phyloP scores from a whole-genome alignment of 768 basidiomycete genomes.

The Calocybe cyanea region DNA sequence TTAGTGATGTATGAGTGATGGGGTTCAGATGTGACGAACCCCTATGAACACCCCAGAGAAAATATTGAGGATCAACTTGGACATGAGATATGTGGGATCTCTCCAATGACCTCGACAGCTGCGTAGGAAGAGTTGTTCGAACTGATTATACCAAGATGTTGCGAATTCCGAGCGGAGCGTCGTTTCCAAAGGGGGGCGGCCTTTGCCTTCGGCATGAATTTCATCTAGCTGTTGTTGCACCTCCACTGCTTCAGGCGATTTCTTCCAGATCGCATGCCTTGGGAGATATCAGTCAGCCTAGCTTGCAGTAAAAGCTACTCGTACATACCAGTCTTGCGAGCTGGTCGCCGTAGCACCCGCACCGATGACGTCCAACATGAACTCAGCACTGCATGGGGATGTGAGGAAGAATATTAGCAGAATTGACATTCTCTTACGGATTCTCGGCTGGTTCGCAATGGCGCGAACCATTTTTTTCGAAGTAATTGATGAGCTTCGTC shows the following conservation, averaged over 20 bases:
- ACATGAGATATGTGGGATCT: slow-evolving; percentile 56
- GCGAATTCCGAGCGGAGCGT: slow-evolving; percentile 44
- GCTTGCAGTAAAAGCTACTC: neutral
- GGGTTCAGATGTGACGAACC: slow-evolving; percentile 15
- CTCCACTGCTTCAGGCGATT: slow-evolving; percentile 34
- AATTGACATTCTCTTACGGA: slow-evolving; percentile 42
- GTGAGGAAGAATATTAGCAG: slow-evolving; percentile 4
- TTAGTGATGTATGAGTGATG: slow-evolving; percentile 14
- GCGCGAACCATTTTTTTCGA: slow-evolving; percentile 64
- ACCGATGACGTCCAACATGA: slow-evolving; percentile 68
- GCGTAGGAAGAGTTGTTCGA: slow-evolving; percentile 37
- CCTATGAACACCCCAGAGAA: slow-evolving; percentile 53
- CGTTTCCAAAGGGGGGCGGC: slow-evolving; percentile 33
- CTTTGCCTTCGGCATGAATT: slow-evolving; percentile 51
- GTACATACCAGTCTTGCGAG: slow-evolving; percentile 52
- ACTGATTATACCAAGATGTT: slow-evolving; percentile 50
- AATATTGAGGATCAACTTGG: slow-evolving; percentile 55
- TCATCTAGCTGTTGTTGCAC: slow-evolving; percentile 33
- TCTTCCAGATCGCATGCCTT: slow-evolving; percentile 37
- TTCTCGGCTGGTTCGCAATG: slow-evolving; percentile 66
- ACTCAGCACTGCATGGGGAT: slow-evolving; percentile 43
- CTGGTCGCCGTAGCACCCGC: slow-evolving; percentile 62
- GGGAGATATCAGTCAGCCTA: neutral
- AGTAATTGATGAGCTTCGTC: slow-evolving; percentile 66
- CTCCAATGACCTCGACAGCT: slow-evolving; percentile 49